These are phyloP conservation scores for Chrysoporthe cubensis DNA, from an alignment of 2,329 filamentous ascomycete species.

Conservation along the genomic window DNA sequence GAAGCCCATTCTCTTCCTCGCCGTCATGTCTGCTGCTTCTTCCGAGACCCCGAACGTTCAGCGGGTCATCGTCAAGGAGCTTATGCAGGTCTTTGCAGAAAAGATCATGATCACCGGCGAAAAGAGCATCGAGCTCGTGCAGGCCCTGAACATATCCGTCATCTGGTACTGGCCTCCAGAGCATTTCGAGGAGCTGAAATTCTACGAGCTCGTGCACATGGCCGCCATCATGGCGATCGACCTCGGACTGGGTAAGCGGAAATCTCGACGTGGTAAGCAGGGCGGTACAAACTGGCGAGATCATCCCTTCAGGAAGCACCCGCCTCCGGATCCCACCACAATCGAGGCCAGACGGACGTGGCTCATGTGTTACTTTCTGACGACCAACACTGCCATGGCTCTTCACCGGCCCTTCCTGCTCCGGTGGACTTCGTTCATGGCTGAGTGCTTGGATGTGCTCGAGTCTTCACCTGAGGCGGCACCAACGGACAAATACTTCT, in stretches of 20 bases:
- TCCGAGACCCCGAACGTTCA: conserved; percentile 62
- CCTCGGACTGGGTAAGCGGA: conserved; percentile 66
- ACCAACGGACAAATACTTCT: conserved; percentile 60
- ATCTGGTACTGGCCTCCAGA: conserved; percentile 87
- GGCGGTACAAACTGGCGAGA: conserved; percentile 47
- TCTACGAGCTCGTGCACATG: conserved; percentile 84
- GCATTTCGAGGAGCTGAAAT: conserved; percentile 83
- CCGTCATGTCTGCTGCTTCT: conserved; percentile 69
- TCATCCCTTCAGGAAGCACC: conserved; percentile 46
- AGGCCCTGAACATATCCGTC: conserved; percentile 74
- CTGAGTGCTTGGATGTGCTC: conserved; percentile 61
- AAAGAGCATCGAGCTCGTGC: conserved; percentile 82
- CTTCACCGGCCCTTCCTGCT: conserved; percentile 64
- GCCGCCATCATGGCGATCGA: conserved; percentile 83
- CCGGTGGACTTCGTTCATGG: conserved; percentile 63
- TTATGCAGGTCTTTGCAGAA: conserved; percentile 75
- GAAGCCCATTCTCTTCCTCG: conserved; percentile 71
- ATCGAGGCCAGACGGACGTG: conserved; percentile 62
- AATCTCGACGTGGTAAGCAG: conserved; percentile 38
- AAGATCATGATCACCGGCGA: conserved; percentile 74
- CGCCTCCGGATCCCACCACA: conserved; percentile 55
- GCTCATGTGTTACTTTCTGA: conserved; percentile 63
- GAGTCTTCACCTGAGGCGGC: conserved; percentile 58
- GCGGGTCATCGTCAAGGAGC: conserved; percentile 65
- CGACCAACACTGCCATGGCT: conserved; percentile 63